Base-by-base conservation (phyloP, 805 yeast species). In the Hanseniaspora meyeri region DNA sequence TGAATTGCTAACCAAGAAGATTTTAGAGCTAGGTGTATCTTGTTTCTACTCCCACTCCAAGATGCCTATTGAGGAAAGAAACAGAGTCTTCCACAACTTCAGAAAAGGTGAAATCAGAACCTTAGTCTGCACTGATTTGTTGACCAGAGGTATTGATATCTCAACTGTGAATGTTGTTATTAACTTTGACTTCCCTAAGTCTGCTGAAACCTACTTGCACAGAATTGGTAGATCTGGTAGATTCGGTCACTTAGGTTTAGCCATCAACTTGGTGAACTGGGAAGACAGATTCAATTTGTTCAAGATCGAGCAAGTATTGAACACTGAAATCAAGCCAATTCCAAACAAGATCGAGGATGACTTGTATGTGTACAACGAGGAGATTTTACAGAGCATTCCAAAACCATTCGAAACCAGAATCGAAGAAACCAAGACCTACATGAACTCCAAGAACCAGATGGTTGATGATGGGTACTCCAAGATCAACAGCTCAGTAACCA, bases 171-270 rank as follows among this genome's bases (percentile, higher is more conserved):
- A 93, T 68, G 97, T 93, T 49, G 98, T 93, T 51, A 87, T 93
- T 65, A 93, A 93, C 74, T 93, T 93, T 69, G 98, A 93, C 71
- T 93, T 93, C 84, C 98, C 98, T 60, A 91, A 91, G 71, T 88
- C 85, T 55, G 97, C 97, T 8, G 98, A 93, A 71, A 93, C 97
- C 43, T 93, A 93, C 69, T 78, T 93, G 64, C 98, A 93, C 74
- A 86, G 97, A 78, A 93, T 91, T 64, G 97, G 97, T 78, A 88
- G 98, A 77, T 89, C 97, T 8, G 97, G 98, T 63, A 87, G 98
- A 77, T 93, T 87, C 66, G 98, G 98, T 62, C 98, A 93, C 70
- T 81, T 90, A 67, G 98, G 98, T 77, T 78, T 93, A 68, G 98
- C 98, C 36, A 89, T 93, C 67, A 93, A 93, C 73, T 79, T 93